Evolutionary conservation across 1,284 basidiomycete genomes (phyloP).

Genomic region (Porphyrellus sp.): DNA sequence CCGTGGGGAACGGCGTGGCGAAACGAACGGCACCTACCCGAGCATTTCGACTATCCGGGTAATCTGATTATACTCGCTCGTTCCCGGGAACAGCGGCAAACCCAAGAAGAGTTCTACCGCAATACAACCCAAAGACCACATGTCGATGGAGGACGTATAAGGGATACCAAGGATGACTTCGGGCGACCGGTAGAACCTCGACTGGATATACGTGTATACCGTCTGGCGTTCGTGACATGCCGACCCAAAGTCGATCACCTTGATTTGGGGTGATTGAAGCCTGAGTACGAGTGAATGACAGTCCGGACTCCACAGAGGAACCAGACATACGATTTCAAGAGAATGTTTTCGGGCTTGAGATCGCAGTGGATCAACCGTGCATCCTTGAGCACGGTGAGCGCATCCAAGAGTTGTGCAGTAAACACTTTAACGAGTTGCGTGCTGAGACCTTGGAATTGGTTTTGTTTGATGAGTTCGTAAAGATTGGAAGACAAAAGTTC

Average conservation of each 20-base stretch:
- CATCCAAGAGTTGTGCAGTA: conserved; percentile 92
- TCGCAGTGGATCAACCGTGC: conserved; percentile 97
- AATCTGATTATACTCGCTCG: conserved; percentile 98
- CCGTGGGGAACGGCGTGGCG: not conserved
- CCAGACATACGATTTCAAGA: conserved; percentile 81
- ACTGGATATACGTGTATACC: conserved; percentile 99
- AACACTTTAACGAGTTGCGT: conserved; percentile 98
- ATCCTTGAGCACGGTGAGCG: conserved; percentile 90
- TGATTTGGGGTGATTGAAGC: conserved; percentile 96
- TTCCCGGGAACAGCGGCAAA: conserved; percentile 94
- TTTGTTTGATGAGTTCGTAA: conserved; percentile 99
- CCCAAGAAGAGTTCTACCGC: conserved; percentile 98
- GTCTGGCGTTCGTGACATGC: conserved; percentile 98
- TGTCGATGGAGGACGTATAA: conserved; percentile 92
- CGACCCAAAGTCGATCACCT: conserved; percentile 99
- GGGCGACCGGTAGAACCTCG: conserved; percentile 96
- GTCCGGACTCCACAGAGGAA: not conserved
- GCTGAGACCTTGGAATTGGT: conserved; percentile 96
- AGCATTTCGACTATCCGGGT: conserved; percentile 98
- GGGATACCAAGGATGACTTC: conserved; percentile 95
- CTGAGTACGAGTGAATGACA: conserved; percentile 39
- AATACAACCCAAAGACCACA: conserved; percentile 96
- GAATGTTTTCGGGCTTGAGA: conserved; percentile 95
- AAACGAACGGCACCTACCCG: conserved; percentile 57
- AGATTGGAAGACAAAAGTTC: conserved; percentile 96